phyloP scores from a whole-genome alignment of 208 protist genomes.

The Tritrichomonas foetus region DNA sequence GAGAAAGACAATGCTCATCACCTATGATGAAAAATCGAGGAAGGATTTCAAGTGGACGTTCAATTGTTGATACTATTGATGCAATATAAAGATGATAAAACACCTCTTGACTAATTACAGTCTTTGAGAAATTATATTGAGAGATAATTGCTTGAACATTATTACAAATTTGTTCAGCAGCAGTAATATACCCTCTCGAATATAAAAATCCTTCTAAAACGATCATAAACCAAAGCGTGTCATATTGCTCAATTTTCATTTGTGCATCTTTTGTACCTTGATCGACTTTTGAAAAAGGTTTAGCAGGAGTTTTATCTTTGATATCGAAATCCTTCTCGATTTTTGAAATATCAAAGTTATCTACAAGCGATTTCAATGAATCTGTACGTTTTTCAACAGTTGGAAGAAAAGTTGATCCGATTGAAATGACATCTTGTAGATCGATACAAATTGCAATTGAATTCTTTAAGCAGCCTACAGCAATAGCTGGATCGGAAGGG shows the following conservation, averaged over 20 bases:
- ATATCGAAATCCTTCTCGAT: background rate
- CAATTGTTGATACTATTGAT: background rate
- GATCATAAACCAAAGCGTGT: background rate
- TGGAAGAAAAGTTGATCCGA: background rate
- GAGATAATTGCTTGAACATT: background rate
- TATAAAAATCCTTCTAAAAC: background rate
- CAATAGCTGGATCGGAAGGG: background rate
- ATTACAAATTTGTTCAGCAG: background rate
- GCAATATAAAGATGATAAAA: background rate
- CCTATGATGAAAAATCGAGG: background rate
- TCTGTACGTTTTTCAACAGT: background rate
- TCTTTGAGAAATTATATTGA: background rate
- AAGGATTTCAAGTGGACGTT: background rate
- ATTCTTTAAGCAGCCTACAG: background rate
- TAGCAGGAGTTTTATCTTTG: background rate
- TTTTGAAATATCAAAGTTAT: background rate
- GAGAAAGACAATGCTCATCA: background rate
- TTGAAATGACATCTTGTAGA: background rate
- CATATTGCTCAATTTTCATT: background rate
- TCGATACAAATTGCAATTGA: background rate
- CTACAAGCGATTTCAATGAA: background rate
- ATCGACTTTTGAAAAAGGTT: background rate
- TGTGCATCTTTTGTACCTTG: background rate
- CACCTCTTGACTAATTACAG: background rate
- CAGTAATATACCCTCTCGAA: background rate